Evolutionary conservation across 2,329 filamentous ascomycete genomes (phyloP).

Genomic region (Aspergillus novofumigatus): DNA sequence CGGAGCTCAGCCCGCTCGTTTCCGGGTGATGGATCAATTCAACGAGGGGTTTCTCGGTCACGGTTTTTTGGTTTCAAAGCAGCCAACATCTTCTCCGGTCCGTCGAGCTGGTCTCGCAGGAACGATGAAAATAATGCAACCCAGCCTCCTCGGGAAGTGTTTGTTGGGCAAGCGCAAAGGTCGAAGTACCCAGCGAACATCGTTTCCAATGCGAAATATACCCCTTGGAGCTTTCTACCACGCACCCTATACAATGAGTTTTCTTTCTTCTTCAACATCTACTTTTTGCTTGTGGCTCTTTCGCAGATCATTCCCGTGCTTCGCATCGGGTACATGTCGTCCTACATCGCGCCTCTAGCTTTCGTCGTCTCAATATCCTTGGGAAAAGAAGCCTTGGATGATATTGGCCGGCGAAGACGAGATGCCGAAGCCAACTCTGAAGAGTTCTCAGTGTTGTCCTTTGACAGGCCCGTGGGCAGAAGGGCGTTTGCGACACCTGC

Average conservation of each 20-base stretch:
- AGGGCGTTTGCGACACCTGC: slow-evolving; percentile 4
- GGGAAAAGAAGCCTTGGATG: slow-evolving; percentile 92
- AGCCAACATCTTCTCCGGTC: slow-evolving; percentile 25
- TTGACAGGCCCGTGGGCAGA: slow-evolving; percentile 47
- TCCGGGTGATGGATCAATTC: slow-evolving; percentile 36
- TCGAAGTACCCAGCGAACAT: slow-evolving; percentile 82
- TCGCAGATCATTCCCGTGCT: slow-evolving; percentile 88
- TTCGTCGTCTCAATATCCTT: slow-evolving; percentile 91
- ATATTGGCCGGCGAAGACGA: slow-evolving; percentile 77
- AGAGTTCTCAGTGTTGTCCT: slow-evolving; percentile 71
- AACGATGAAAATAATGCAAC: slow-evolving; percentile 39
- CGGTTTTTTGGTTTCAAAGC: slow-evolving; percentile 66
- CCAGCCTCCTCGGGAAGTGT: slow-evolving; percentile 64
- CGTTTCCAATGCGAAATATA: slow-evolving; percentile 97
- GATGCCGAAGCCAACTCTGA: slow-evolving; percentile 95
- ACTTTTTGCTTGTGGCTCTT: slow-evolving; percentile 90
- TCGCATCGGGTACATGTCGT: slow-evolving; percentile 89
- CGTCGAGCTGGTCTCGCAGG: slow-evolving; percentile 22
- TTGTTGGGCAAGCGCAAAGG: slow-evolving; percentile 69
- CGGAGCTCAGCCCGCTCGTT: slow-evolving; percentile 35
- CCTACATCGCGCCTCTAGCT: slow-evolving; percentile 85
- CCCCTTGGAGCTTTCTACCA: slow-evolving; percentile 87
- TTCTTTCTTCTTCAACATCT: slow-evolving; percentile 99
- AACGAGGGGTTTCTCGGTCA: slow-evolving; percentile 51
- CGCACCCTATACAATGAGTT: slow-evolving; percentile 97